Conservation (phyloP, 2,329 filamentous ascomycete species). For the Daldinia sp. region DNA sequence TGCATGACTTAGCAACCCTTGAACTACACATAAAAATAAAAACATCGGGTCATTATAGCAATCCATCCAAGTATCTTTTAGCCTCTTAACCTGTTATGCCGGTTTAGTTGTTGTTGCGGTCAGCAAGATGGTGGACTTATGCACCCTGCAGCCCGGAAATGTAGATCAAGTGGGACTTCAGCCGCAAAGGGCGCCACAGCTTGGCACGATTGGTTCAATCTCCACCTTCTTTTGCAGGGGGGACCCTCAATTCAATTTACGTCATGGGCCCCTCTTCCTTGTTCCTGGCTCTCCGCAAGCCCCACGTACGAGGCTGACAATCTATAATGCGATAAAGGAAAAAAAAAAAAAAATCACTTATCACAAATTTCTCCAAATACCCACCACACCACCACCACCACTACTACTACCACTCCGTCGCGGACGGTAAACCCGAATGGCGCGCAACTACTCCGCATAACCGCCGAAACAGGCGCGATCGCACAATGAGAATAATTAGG, state of each 20-base stretch:
- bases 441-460: background rate
- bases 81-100: background rate
- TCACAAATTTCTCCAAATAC: constrained; percentile 13
- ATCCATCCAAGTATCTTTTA: background rate
- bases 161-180: constrained; percentile 12
- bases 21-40: no score
- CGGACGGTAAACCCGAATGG: constrained; percentile 21
- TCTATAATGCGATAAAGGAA: background rate
- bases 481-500: constrained; percentile 22
- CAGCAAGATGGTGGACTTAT: constrained; percentile 1
- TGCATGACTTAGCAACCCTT: no score
- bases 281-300: constrained; percentile 8
- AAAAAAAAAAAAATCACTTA: background rate
- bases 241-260: constrained; percentile 18
- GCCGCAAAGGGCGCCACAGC: constrained; percentile 28
- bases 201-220: constrained; percentile 12
- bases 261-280: constrained; percentile 30
- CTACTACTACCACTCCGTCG: background rate
- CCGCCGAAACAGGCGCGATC: background rate
- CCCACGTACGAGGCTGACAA: constrained; percentile 32
- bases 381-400: background rate
- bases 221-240: constrained; percentile 8
- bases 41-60: background rate
- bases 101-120: background rate
- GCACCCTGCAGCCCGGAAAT: background rate